These are phyloP conservation scores for Colletotrichum cereale DNA, from an alignment of 2,329 filamentous ascomycete species.

Conservation along the genomic window DNA sequence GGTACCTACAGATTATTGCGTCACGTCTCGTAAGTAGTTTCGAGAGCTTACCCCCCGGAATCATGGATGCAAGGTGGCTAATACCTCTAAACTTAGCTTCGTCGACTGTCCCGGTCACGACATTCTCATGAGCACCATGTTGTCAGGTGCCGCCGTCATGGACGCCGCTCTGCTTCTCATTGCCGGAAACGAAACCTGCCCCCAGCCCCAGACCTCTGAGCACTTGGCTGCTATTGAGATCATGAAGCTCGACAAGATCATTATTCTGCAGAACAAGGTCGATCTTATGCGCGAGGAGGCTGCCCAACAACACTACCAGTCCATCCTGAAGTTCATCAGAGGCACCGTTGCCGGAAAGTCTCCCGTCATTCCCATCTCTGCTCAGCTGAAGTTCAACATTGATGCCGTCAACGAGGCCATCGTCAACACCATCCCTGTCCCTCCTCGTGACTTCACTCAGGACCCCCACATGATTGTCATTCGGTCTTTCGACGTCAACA, in stretches of 20 bases:
- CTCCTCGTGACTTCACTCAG: conserved; percentile 88
- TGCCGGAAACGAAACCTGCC: conserved; percentile 97
- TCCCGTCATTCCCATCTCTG: conserved; percentile 96
- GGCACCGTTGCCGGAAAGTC: conserved; percentile 96
- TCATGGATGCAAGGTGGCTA: conserved; percentile 41
- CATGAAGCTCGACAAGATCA: conserved; percentile 99
- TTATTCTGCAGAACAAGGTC: conserved; percentile 99
- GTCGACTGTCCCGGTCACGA: conserved; percentile 99
- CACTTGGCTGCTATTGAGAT: conserved; percentile 99
- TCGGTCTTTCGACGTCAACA: conserved; percentile 99
- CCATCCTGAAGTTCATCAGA: conserved; percentile 97
- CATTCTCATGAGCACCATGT: conserved; percentile 99
- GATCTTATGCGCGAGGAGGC: conserved; percentile 98
- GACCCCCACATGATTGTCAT: conserved; percentile 99
- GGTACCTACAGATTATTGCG: conserved; percentile 90
- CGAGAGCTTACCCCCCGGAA: conserved; percentile 31
- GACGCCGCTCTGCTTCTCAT: conserved; percentile 96
- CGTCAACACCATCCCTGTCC: conserved; percentile 94
- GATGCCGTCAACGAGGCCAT: conserved; percentile 97
- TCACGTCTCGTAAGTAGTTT: conserved; percentile 84
- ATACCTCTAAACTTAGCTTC: conserved; percentile 69
- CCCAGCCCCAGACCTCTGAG: conserved; percentile 98
- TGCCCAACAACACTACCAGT: conserved; percentile 93
- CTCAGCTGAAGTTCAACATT: conserved; percentile 99
- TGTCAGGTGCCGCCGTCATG: conserved; percentile 99